Evolutionary conservation across 768 basidiomycete genomes (phyloP), one percentile per base, ranked within the genome.

Genomic region (Amanita brunnescens): DNA sequence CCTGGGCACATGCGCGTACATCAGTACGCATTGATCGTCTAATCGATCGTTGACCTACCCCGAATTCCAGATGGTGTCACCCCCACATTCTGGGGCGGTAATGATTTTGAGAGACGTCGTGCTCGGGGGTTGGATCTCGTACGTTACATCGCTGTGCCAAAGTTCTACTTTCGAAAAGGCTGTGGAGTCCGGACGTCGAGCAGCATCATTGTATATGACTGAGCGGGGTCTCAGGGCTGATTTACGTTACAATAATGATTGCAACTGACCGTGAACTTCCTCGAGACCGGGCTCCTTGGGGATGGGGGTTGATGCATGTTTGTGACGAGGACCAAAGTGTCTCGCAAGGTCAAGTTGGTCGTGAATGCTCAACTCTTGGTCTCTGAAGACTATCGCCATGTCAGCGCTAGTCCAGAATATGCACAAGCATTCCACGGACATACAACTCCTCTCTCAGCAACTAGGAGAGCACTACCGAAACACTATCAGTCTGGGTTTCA

Each of bases 111-210:
- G 72, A 7, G 87, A 88, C 10, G 89, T 91, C 29, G 80, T 73
- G 58, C 84, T 76, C 1, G 89, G 89, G n/a, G 86, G 87, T 59
- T 88, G 87, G 12, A 85, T 59, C 64, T 93, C 89, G 67, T 90
- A 92, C 4, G 85, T n/a, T 5, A 86, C 87, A 64, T 92, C 91
- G 2, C 83, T 80, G 66, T 91, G 88, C 82, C 85, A 90, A 16
- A 91, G 74, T 57, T 90, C 89, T 10, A 81, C 57, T 61, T 85
- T 83, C 10, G 85, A 77, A 61, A 85, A 91, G 5, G 84, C 76
- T 29, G 75, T 66, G 4, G 78, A 60, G 57, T 87, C 81, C 8
- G 81, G 82, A 45, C 81, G 77, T 14, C 79, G 72, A 9, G 77
- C 78, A 14, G 21, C 41, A n/a, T 42, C 20, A 42, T 2, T 42